Conservation (phyloP, 768 basidiomycete species). For the Lactarius evosmus region DNA sequence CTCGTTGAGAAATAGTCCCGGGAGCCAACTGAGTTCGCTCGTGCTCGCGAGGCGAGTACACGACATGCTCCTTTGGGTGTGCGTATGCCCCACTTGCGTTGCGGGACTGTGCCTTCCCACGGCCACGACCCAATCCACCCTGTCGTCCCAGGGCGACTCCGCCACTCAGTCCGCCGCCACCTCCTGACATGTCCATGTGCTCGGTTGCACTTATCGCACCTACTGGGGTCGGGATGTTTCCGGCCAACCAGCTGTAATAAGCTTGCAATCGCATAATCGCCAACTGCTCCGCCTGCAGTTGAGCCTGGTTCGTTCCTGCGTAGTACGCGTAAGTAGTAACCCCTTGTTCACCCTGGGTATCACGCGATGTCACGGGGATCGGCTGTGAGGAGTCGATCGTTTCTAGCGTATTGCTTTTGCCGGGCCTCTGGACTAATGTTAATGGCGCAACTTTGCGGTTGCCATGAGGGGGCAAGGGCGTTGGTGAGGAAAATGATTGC, state of each 20-base stretch:
- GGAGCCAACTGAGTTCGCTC: slow-evolving; percentile 11
- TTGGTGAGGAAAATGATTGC: slow-evolving; percentile 20
- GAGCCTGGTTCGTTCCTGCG: slow-evolving; percentile 10
- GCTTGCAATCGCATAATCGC: slow-evolving; percentile 17
- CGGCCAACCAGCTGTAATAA: slow-evolving; percentile 14
- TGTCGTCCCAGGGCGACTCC: slow-evolving; percentile 23
- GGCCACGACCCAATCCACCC: slow-evolving; percentile 10
- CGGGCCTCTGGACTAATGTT: not conserved
- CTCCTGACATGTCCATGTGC: slow-evolving; percentile 25
- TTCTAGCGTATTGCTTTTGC: slow-evolving; percentile 1
- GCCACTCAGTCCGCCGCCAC: slow-evolving; percentile 16
- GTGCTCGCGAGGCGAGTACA: slow-evolving; percentile 22
- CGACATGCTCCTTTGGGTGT: slow-evolving; percentile 25
- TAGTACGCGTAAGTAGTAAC: slow-evolving; percentile 10
- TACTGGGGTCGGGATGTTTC: not conserved
- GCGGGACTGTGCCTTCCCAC: slow-evolving; percentile 21
- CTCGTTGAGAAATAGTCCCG: not conserved
- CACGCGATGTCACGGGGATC: slow-evolving; percentile 2
- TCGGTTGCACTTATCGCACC: slow-evolving; percentile 12
- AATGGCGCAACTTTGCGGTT: slow-evolving; percentile 14
- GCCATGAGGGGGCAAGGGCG: slow-evolving; percentile 19
- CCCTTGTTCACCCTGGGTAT: slow-evolving; percentile 5
- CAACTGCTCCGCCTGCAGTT: slow-evolving; percentile 19
- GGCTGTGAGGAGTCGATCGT: slow-evolving; percentile 2
- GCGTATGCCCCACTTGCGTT: slow-evolving; percentile 17